These are phyloP conservation scores for Diaporthe citriasiana DNA, from an alignment of 2,329 filamentous ascomycete species.

Conservation along the genomic window DNA sequence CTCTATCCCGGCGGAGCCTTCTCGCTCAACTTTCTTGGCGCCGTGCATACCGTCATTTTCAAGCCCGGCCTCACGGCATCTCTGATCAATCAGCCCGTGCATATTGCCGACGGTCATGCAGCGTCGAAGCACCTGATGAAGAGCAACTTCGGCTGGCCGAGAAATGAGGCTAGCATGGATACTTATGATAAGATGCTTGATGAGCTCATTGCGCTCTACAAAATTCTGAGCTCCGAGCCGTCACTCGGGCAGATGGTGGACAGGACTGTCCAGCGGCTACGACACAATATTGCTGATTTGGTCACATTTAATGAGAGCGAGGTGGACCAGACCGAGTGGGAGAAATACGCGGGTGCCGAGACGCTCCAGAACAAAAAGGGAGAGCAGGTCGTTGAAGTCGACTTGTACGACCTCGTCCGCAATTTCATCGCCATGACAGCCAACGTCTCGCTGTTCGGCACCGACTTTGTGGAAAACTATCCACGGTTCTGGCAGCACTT, in stretches of 20 bases:
- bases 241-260: constrained; percentile 47
- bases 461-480: constrained; percentile 58
- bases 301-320: constrained; percentile 56
- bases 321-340: constrained; percentile 57
- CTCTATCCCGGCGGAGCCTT: constrained; percentile 54
- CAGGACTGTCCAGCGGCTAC: constrained; percentile 46
- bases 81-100: constrained; percentile 50
- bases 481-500: constrained; percentile 55
- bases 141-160: constrained; percentile 52
- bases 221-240: constrained; percentile 47
- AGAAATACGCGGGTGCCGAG: constrained; percentile 51
- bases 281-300: constrained; percentile 52
- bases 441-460: constrained; percentile 55
- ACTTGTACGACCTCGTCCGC: constrained; percentile 52
- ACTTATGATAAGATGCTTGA: constrained; percentile 48
- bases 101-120: constrained; percentile 48
- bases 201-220: constrained; percentile 49
- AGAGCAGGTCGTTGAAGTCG: constrained; percentile 51
- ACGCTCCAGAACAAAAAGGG: constrained; percentile 48
- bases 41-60: constrained; percentile 53
- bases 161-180: constrained; percentile 46
- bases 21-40: constrained; percentile 52
- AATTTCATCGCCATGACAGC: constrained; percentile 55
- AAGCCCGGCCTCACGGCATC: constrained; percentile 49
- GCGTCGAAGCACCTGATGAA: constrained; percentile 48